Conservation (phyloP, 2,329 filamentous ascomycete genomes). For the Colletotrichum tamarilloi region DNA sequence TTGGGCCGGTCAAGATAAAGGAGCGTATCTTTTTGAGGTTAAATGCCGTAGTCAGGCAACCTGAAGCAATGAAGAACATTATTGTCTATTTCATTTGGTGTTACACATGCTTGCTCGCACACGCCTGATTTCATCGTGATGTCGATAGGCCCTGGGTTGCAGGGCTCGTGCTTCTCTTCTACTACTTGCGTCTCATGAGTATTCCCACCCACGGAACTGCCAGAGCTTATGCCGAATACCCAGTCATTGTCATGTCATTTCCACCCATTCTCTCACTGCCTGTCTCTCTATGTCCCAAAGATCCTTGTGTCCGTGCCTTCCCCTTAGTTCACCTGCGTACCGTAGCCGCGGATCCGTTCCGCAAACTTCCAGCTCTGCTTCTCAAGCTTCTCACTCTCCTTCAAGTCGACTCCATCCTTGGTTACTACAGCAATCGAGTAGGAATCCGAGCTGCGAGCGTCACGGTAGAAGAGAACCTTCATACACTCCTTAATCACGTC, state of each 20-base stretch:
- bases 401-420: conserved; percentile 87
- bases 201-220: conserved; percentile 1
- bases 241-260: conserved; percentile 23
- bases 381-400: conserved; percentile 88
- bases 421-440: conserved; percentile 94
- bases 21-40: conserved; percentile 28
- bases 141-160: background rate
- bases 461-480: conserved; percentile 98
- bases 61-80: conserved; percentile 32
- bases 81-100: conserved; percentile 33
- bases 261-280: background rate
- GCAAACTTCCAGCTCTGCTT: conserved; percentile 98
- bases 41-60: conserved; percentile 29
- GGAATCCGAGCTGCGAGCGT: conserved; percentile 89
- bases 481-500: conserved; percentile 90
- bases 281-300: background rate
- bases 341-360: conserved; percentile 93
- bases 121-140: background rate
- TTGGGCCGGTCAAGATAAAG: conserved; percentile 33
- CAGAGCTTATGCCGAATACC: conserved; percentile 6
- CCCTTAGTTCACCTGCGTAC: conserved; percentile 77
- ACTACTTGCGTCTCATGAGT: background rate
- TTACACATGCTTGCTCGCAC: background rate
- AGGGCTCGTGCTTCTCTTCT: background rate
- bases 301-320: background rate